Conservation (phyloP, 106 monocot genomes). For the Acorus gramineus region DNA sequence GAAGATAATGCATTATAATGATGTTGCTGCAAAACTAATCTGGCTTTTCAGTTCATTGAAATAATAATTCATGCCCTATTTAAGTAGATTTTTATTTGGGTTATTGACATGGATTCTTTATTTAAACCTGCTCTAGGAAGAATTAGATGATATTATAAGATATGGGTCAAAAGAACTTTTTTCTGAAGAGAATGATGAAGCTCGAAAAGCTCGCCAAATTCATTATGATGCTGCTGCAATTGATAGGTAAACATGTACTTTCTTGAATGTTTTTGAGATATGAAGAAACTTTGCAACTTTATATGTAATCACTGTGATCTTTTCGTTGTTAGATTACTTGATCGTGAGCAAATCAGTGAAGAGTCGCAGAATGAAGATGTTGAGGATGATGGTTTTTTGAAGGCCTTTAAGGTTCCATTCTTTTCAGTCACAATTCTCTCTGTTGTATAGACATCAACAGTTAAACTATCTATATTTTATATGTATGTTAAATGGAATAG, state of each 20-base stretch:
- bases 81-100: not conserved
- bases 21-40: too few species aligned
- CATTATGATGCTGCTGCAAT: slow-evolving; percentile 97
- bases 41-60: too few species aligned
- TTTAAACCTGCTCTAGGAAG: slow-evolving; percentile 43
- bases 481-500: too few species aligned
- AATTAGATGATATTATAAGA: slow-evolving; percentile 96
- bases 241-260: slow-evolving; percentile 42
- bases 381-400: slow-evolving; percentile 77
- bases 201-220: slow-evolving; percentile 85
- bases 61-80: too few species aligned
- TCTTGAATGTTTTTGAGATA: too few species aligned
- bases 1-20: too few species aligned
- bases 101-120: not conserved
- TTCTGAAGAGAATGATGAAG: slow-evolving; percentile 82
- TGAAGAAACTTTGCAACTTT: too few species aligned
- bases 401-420: slow-evolving; percentile 80
- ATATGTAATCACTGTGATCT: not conserved
- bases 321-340: slow-evolving; percentile 46
- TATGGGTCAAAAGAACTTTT: slow-evolving; percentile 97
- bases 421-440: not conserved
- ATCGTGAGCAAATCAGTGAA: slow-evolving; percentile 84
- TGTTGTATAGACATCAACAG: too few species aligned
- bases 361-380: slow-evolving; percentile 66
- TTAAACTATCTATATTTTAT: too few species aligned